Conservation (phyloP, 345 rosid species). For the Aquilaria malaccensis region DNA sequence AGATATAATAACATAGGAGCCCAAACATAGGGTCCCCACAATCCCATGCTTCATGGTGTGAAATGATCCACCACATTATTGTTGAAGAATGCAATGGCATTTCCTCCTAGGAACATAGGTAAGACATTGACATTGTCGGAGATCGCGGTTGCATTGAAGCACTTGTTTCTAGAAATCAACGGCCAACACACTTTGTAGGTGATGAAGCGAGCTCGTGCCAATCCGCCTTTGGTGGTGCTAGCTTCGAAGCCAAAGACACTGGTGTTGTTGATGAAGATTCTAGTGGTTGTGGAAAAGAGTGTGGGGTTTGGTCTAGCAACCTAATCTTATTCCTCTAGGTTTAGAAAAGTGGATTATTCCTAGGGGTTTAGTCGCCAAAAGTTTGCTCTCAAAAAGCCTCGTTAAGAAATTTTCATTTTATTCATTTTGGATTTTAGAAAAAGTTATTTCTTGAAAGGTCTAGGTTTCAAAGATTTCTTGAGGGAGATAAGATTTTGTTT, state of each 20-base stretch:
- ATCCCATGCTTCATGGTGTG: slow-evolving; percentile 63
- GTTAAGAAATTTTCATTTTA: slow-evolving; percentile 7
- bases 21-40: background rate
- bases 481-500: no score
- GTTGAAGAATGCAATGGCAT: slow-evolving; percentile 31
- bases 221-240: slow-evolving; percentile 81
- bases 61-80: slow-evolving; percentile 70
- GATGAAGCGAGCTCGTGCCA: slow-evolving; percentile 71
- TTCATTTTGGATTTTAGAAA: background rate
- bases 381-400: slow-evolving; percentile 16
- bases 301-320: slow-evolving; percentile 22
- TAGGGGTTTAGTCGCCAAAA: slow-evolving; percentile 11
- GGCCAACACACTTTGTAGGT: slow-evolving; percentile 92
- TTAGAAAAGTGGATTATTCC: slow-evolving; percentile 28
- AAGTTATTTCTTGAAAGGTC: slow-evolving; percentile 3
- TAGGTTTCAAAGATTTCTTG: no score
- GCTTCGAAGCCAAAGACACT: slow-evolving; percentile 42
- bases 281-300: slow-evolving; percentile 80
- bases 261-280: slow-evolving; percentile 46
- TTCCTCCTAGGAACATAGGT: slow-evolving; percentile 63
- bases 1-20: no score
- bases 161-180: slow-evolving; percentile 24
- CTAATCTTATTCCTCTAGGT: background rate
- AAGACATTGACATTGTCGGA: slow-evolving; percentile 70
- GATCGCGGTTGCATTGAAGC: slow-evolving; percentile 71